Conservation (phyloP, 2,329 filamentous ascomycete genomes). For the Blumeria graminis region DNA sequence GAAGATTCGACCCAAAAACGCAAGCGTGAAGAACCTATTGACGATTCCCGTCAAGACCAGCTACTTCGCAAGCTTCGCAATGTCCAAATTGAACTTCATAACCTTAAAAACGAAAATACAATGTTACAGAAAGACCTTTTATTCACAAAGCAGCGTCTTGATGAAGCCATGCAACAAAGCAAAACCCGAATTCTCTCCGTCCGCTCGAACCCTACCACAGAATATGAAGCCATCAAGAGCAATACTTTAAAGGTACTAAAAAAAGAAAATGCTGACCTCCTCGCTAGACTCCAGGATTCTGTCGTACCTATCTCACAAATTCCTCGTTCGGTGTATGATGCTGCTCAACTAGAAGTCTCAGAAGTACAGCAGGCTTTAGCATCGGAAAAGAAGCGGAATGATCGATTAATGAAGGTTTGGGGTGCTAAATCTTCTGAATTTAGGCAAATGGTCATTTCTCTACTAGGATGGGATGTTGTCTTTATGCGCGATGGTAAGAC, state of each 20-base stretch:
- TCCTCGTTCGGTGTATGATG: conserved; percentile 52
- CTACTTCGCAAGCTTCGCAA: conserved; percentile 71
- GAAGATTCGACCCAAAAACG: conserved; percentile 35
- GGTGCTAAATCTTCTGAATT: conserved; percentile 78
- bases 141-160: conserved; percentile 49
- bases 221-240: conserved; percentile 64
- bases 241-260: conserved; percentile 54
- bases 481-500: conserved; percentile 97
- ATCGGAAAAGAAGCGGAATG: conserved; percentile 59
- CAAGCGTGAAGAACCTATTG: conserved; percentile 27
- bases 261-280: conserved; percentile 62
- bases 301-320: conserved; percentile 21
- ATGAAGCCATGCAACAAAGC: conserved; percentile 36
- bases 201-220: conserved; percentile 74
- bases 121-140: conserved; percentile 54
- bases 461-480: conserved; percentile 82
- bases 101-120: conserved; percentile 42
- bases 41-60: conserved; percentile 50
- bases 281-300: conserved; percentile 38
- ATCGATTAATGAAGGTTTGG: conserved; percentile 83
- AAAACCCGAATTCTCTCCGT: conserved; percentile 67
- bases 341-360: conserved; percentile 49
- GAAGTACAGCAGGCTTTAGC: conserved; percentile 44
- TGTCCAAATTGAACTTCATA: conserved; percentile 52
- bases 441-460: conserved; percentile 76